Evolutionary conservation across 441 rosid genomes (phyloP).

Genomic region (Croton setiger): DNA sequence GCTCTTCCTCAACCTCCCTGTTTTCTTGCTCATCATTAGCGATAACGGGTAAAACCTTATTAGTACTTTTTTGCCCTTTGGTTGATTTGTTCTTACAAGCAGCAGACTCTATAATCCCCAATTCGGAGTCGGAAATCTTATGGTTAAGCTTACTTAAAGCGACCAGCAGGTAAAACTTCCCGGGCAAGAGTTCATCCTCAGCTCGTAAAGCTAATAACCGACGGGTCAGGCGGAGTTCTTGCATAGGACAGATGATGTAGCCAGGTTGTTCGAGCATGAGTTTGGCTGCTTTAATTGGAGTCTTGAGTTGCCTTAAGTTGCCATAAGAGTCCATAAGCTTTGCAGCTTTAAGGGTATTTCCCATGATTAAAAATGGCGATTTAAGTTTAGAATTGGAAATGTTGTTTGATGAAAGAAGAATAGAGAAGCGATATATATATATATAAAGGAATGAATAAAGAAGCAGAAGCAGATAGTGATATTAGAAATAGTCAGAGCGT

Average conservation of each 20-base stretch:
- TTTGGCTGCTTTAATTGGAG: slow-evolving; percentile 42
- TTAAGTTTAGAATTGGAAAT: too few relatives aligned
- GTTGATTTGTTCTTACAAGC: slow-evolving; percentile 10
- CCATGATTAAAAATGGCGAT: slow-evolving; percentile 20
- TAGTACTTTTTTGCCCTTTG: slow-evolving; percentile 19
- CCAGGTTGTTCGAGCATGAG: slow-evolving; percentile 49
- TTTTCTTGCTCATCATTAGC: background rate
- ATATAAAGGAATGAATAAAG: too few relatives aligned
- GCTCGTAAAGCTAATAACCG: slow-evolving; percentile 35
- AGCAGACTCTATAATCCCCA: slow-evolving; percentile 21
- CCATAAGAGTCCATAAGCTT: slow-evolving; percentile 32
- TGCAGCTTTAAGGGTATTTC: slow-evolving; percentile 31
- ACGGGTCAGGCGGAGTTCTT: slow-evolving; percentile 23
- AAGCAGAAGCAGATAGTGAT: too few relatives aligned
- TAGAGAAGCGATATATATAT: too few relatives aligned
- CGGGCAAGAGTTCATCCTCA: slow-evolving; percentile 37
- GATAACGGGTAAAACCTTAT: slow-evolving; percentile 28
- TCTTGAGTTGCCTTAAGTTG: slow-evolving; percentile 19
- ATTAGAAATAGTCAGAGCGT: too few relatives aligned
- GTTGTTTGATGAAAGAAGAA: too few relatives aligned
- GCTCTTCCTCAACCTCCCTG: background rate
- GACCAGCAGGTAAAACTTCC: slow-evolving; percentile 32
- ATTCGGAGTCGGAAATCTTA: slow-evolving; percentile 29
- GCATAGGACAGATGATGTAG: slow-evolving; percentile 23
- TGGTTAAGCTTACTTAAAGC: slow-evolving; percentile 23